A percentile compares a stretch with the other conserved stretches of the same genome.
These are phyloP conservation scores for Alternaria dauci DNA, from an alignment of 2,329 filamentous ascomycete genomes.

Conservation along the genomic window DNA sequence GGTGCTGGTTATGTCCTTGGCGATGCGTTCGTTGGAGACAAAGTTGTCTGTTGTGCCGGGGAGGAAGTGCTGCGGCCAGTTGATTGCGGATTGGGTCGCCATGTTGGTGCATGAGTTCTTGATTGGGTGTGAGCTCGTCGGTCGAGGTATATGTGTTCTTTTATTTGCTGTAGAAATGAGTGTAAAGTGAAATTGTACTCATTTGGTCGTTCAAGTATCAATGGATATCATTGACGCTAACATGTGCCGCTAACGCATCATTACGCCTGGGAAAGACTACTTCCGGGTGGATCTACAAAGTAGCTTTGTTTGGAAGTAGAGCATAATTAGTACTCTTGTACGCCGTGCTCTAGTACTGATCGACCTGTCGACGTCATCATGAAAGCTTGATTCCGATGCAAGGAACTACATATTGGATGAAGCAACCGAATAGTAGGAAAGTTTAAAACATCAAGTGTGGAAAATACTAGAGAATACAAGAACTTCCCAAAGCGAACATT, in stretches of 20 bases:
- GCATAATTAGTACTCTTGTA: not conserved
- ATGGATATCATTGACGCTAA: not conserved
- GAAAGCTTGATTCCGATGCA: not conserved
- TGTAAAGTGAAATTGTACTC: rapidly evolving
- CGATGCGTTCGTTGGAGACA: slow-evolving; percentile 48
- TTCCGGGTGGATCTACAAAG: not conserved
- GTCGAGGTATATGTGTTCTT: not conserved
- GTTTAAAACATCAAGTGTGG: not conserved
- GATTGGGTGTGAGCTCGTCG: not conserved
- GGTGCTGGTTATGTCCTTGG: slow-evolving; percentile 30
- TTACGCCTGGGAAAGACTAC: not conserved
- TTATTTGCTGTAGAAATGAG: not conserved
- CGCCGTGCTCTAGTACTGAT: not conserved
- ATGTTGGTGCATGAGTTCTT: not conserved
- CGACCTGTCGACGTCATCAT: not conserved
- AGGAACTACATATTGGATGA: not conserved
- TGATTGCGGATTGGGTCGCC: slow-evolving; percentile 37
- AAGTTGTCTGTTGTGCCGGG: slow-evolving; percentile 51
- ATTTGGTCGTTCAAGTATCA: not conserved
- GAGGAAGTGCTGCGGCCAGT: slow-evolving; percentile 44
- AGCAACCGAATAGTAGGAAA: not conserved
- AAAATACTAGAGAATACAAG: not conserved
- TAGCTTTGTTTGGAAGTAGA: not conserved
- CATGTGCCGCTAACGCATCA: not conserved
- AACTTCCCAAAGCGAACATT: rapidly evolving